Conservation (phyloP, 192 early-diverging fungal species). For the Podila horticola region DNA sequence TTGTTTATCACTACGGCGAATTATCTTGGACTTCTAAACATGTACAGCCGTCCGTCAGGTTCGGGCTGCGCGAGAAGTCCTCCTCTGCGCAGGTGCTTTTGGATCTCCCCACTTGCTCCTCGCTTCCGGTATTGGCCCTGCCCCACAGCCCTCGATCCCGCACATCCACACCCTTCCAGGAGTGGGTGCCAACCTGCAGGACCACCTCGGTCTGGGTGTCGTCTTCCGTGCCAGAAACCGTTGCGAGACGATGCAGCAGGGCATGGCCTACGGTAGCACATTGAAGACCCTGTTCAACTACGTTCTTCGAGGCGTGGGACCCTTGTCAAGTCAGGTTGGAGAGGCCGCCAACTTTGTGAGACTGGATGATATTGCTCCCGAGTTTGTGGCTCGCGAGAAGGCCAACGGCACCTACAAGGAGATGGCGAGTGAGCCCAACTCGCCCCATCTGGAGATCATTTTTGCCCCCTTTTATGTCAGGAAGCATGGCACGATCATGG, state of each 20-base stretch:
- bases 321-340: constrained; percentile 22
- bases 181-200: constrained; percentile 52
- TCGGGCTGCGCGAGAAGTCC: constrained; percentile 39
- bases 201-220: constrained; percentile 40
- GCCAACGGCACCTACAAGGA: constrained; percentile 39
- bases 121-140: constrained; percentile 51
- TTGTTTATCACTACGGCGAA: background rate
- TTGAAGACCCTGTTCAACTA: constrained; percentile 9
- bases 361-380: constrained; percentile 38
- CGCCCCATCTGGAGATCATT: constrained; percentile 38
- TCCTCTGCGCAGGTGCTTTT: constrained; percentile 55
- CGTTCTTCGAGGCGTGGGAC: constrained; percentile 7
- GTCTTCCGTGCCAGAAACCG: constrained; percentile 20
- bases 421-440: constrained; percentile 32
- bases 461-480: constrained; percentile 22
- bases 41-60: constrained; percentile 11
- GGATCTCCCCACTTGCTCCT: constrained; percentile 50
- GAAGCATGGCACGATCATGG: constrained; percentile 20
- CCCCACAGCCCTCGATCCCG: constrained; percentile 19
- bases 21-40: background rate
- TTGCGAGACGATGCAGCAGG: constrained; percentile 2
- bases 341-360: constrained; percentile 41
- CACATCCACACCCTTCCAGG: constrained; percentile 45
- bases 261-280: background rate
- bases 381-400: constrained; percentile 40